Base-by-base conservation (phyloP, 306 rosid genomes). In the Luffa aegyptiaca region DNA sequence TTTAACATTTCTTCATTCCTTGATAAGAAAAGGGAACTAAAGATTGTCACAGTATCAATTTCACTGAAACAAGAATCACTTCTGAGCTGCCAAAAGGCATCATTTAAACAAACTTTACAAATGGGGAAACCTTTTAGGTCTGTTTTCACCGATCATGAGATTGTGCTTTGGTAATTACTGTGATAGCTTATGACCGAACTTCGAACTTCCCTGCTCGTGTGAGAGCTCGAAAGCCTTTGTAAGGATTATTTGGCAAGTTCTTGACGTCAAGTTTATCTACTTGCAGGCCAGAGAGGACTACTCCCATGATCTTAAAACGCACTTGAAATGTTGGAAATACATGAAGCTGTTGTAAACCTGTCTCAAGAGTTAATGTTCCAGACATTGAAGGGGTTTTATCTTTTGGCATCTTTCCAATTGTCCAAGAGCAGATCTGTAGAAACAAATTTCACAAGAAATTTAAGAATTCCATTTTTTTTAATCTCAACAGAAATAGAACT, bases 141-240 rank as follows among this genome's bases (percentile, higher is more conserved):
- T 36, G 12, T 42, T 14, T 35, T 41, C 13, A 10, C 16, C 13
- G 7, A 41, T 76, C 51, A 66, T 36, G 49, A 21, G 11, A 71
- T 45, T 26, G 35, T 69, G 57, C 57, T 1, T 16, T 35, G 57
- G 17, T 58, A n/a, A 17, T 20, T 36, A 10, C 18, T 0, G 31
- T 0, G 14, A 13, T 37, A 33, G 44, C 68, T 81, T 81, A 91
- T 16, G 92, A 91, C 77, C 98, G 88, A 70, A 95, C 96, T 86
- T 95, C 97, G 79, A 90, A 95, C 75, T 95, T 89, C 48, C 97
- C 98, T 8, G 90, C 97, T 14, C 86, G 87, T 14, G 97, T 95
- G 46, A 89, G 90, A 76, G 97, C 97, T 78, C 98, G 95, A 83
- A 95, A 95, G 33, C 98, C 98, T 89, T 95, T 92, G 86, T 91